These are phyloP conservation scores for Tolypocladium ophioglossoides DNA, from an alignment of 2,329 filamentous ascomycete species.

Conservation along the genomic window DNA sequence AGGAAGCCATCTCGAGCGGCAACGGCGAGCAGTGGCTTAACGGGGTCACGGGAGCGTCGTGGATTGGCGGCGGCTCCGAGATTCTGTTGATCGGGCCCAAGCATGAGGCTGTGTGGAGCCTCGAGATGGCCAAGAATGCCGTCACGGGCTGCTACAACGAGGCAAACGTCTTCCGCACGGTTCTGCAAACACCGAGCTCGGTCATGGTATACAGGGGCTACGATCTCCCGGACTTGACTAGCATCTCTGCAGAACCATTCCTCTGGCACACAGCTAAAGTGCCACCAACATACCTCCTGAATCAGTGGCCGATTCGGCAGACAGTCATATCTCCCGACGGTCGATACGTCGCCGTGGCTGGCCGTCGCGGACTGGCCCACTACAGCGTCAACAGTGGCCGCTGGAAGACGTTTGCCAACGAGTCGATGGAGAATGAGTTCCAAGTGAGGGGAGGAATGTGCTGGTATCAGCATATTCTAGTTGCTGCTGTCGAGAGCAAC, in stretches of 20 bases:
- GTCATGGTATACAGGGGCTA: constrained; percentile 92
- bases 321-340: constrained; percentile 86
- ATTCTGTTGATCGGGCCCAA: constrained; percentile 62
- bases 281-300: constrained; percentile 71
- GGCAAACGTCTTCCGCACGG: constrained; percentile 79
- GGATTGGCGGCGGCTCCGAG: constrained; percentile 82
- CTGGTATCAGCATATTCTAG: constrained; percentile 93
- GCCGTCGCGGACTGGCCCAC: constrained; percentile 80
- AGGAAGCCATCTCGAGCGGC: constrained; percentile 48
- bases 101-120: constrained; percentile 70
- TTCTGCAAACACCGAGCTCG: constrained; percentile 79
- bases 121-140: constrained; percentile 93
- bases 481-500: constrained; percentile 83
- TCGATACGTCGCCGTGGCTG: constrained; percentile 92
- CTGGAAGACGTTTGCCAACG: constrained; percentile 89
- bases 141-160: constrained; percentile 85
- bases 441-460: constrained; percentile 93
- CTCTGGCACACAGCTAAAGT: constrained; percentile 93
- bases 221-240: constrained; percentile 79
- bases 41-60: constrained; percentile 66
- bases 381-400: constrained; percentile 90
- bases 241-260: constrained; percentile 82
- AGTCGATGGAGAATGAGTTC: constrained; percentile 77
- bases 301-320: constrained; percentile 88
- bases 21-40: constrained; percentile 80